These are phyloP conservation scores for Dacryopinax primogenitus DNA, from an alignment of 768 basidiomycete genomes.

Conservation along the genomic window DNA sequence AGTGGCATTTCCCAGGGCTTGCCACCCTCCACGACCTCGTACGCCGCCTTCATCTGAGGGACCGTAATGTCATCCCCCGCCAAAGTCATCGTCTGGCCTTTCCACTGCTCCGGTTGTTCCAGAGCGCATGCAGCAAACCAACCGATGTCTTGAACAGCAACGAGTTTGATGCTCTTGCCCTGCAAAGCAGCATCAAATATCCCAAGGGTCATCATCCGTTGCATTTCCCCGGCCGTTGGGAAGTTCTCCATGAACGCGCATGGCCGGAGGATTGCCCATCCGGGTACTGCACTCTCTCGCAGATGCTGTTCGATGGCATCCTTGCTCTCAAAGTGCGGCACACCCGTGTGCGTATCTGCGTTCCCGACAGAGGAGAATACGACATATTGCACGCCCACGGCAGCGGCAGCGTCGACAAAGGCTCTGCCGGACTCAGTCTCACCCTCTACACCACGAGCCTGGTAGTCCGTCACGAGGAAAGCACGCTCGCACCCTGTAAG, in stretches of 20 bases:
- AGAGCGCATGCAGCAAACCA: constrained; percentile 21
- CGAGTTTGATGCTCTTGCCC: constrained; percentile 16
- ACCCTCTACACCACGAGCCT: constrained; percentile 11
- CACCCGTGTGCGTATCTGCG: constrained; percentile 17
- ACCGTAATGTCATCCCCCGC: constrained; percentile 17
- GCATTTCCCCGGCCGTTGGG: constrained; percentile 14
- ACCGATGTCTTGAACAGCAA: constrained; percentile 22
- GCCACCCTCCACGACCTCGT: constrained; percentile 14
- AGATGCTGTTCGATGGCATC: constrained; percentile 19
- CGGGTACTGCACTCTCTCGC: constrained; percentile 16
- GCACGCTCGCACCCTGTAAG: constrained; percentile 19
- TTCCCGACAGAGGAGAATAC: constrained; percentile 22
- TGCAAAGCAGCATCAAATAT: constrained; percentile 18
- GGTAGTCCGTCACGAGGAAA: constrained; percentile 20
- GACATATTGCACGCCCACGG: constrained; percentile 18
- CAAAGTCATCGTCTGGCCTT: constrained; percentile 16
- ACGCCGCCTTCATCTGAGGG: constrained; percentile 11
- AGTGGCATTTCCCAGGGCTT: constrained; percentile 16
- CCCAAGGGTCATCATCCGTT: constrained; percentile 17
- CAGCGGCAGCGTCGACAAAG: constrained; percentile 22
- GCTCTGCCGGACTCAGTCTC: constrained; percentile 21
- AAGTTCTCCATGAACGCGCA: constrained; percentile 24
- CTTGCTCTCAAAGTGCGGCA: constrained; percentile 25
- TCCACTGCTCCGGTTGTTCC: constrained; percentile 16
- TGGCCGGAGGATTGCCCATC: constrained; percentile 20